Base-by-base conservation (phyloP, 768 basidiomycete species). In the Zangia roseola region DNA sequence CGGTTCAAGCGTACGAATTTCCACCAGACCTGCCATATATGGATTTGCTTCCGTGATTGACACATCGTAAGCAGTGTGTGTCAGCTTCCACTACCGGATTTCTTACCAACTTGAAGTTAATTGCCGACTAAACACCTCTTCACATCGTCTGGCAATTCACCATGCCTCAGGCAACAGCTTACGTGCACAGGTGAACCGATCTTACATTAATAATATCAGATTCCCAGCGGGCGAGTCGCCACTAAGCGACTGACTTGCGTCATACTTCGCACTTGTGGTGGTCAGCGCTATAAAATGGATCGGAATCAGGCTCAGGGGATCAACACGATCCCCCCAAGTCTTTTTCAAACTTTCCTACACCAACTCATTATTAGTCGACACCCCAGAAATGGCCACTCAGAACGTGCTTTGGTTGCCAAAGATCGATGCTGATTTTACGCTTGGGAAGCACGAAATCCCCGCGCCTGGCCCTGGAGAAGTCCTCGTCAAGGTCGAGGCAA, bases 391-490 rank as follows among this genome's bases (percentile, higher is more conserved):
- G 50, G 19, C 36, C 16, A 53, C 49, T 30, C 54, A 62, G 47
- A 53, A 49, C 37, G 52, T 25, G 10, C 58, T 63, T 8, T 61
- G 61, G 57, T 50, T 60, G 19, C 23, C 43, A 1, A 34, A 40
- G 7, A 13, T 59, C 6, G 57, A 57, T 26, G 42, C 44, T 2
- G 51, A 53, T 6, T 51, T 56, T 16, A 21, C 13, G 9, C 33
- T 60, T 2, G 50, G 47, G 21, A 17, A 24, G n/a, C 25, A 38
- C 28, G 50, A 52, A 0, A 62, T 75, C 1, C 70, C 67, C 0
- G 58, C 56, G 17, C 77, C 77, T 4, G 71, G 72, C 0, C 64
- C 69, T 0, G 71, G 70, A 14, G 72, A 78, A 41, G 47, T 79
- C 33, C 68, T 79, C 33, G 60, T 78, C 55, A 71, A 71, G 49